Evolutionary conservation across 2,329 filamentous ascomycete species (phyloP).

Genomic region (Onygenales sp.): DNA sequence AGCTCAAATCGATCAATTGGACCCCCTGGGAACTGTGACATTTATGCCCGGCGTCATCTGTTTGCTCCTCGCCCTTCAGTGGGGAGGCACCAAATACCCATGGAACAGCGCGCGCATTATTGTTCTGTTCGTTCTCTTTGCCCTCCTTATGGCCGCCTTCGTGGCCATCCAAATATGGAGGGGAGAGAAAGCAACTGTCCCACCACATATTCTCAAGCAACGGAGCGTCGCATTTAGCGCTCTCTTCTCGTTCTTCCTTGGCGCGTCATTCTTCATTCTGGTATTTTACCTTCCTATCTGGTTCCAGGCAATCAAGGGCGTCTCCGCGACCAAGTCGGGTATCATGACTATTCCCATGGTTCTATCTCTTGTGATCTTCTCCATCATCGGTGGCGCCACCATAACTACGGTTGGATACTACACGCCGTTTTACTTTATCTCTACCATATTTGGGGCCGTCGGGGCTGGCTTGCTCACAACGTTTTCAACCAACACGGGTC

Average conservation of each 20-base stretch:
- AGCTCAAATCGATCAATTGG: constrained; percentile 25
- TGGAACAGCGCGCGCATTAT: constrained; percentile 40
- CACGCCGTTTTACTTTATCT: constrained; percentile 29
- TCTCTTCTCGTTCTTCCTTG: constrained; percentile 32
- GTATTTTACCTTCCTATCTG: constrained; percentile 41
- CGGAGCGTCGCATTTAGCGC: constrained; percentile 34
- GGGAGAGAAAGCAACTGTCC: constrained; percentile 35
- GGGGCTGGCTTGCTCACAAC: constrained; percentile 29
- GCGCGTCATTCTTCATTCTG: constrained; percentile 35
- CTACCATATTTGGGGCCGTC: constrained; percentile 22
- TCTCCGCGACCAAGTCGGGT: constrained; percentile 25
- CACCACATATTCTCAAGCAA: constrained; percentile 35
- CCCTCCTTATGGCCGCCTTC: constrained; percentile 38
- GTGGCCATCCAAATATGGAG: constrained; percentile 26
- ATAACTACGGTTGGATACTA: constrained; percentile 29
- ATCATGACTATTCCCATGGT: constrained; percentile 30
- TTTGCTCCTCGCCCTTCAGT: constrained; percentile 41
- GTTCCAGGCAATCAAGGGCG: constrained; percentile 32
- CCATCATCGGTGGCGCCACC: constrained; percentile 21
- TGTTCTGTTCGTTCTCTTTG: constrained; percentile 41
- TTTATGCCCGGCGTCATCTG: constrained; percentile 38
- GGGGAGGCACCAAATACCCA: constrained; percentile 34
- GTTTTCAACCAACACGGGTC: constrained; percentile 20
- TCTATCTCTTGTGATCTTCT: constrained; percentile 21
- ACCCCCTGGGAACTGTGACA: constrained; percentile 34